Base-by-base conservation (phyloP, 2,329 filamentous ascomycete genomes). In the Lecanosticta acicola region DNA sequence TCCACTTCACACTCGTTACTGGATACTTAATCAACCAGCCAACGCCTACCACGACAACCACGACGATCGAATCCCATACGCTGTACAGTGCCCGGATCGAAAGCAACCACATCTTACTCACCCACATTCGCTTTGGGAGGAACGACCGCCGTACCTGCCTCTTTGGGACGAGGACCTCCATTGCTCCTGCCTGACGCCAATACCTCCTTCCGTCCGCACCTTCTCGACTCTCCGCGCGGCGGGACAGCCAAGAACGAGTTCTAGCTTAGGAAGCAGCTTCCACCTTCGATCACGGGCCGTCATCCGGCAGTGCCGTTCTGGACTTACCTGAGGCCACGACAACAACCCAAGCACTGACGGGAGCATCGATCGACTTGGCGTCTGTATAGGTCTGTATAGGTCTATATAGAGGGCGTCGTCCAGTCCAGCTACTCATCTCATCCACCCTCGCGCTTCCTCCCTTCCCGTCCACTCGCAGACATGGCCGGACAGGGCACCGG, bases 401-500 rank as follows among this genome's bases (percentile, higher is more conserved):
- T n/a, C n/a, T n/a, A n/a, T n/a, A n/a, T n/a, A n/a, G n/a, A n/a
- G n/a, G n/a, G n/a, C n/a, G n/a, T n/a, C n/a, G n/a, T n/a, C n/a
- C n/a, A n/a, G n/a, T n/a, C n/a, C n/a, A n/a, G n/a, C n/a, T n/a
- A n/a, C n/a, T n/a, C n/a, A n/a, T n/a, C n/a, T n/a, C n/a, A n/a
- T n/a, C n/a, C n/a, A 29, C 14, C 16, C 35, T 37, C 35, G 14
- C 17, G 32, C 32, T 34, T 34, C 32, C 13, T 34, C 13, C n/a
- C 35, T 32, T 38, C 24, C 21, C 26, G 29, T 13, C 29, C 34
- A 33, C 26, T 20, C 20, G 7, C 29, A 41, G 39, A 41, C 35
- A 96, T 96, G 90, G 87, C 89, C 74, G 88, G 89, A 71, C 87
- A 88, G 66, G 90, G 90, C 71, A 89, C 89, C 77, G 91, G 91